A percentile compares a stretch with the other conserved stretches of the same genome.
phyloP scores from a whole-genome alignment of 2,329 filamentous ascomycete species.

The Colletotrichum sp. region DNA sequence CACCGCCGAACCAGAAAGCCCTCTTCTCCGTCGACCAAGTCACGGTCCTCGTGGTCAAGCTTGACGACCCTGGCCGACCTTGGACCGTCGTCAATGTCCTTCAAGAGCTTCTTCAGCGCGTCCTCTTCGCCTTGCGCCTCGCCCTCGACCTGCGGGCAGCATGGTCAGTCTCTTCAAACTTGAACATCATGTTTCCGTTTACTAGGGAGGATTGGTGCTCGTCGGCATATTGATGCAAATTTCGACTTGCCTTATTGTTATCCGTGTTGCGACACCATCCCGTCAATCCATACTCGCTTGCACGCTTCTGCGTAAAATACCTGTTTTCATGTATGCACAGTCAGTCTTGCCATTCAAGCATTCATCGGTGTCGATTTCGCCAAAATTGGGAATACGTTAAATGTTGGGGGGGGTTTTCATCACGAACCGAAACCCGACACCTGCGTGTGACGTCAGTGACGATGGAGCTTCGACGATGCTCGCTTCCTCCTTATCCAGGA shows the following conservation, averaged over 20 bases:
- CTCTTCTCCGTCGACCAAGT: constrained; percentile 69
- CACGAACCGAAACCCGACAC: constrained; percentile 60
- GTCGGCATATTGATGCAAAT: neutral
- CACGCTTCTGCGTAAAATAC: constrained; percentile 60
- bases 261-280: constrained; percentile 68
- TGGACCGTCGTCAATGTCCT: constrained; percentile 78
- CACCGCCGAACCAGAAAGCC: constrained; percentile 62
- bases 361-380: neutral
- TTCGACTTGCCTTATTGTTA: constrained; percentile 54
- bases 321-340: constrained; percentile 31
- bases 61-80: constrained; percentile 74
- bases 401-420: neutral
- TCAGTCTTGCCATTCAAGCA: neutral
- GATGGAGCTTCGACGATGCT: neutral
- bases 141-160: constrained; percentile 77
- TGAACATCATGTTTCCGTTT: neutral
- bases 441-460: constrained; percentile 40
- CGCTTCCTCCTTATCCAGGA: constrained; percentile 1
- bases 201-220: neutral
- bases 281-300: constrained; percentile 54
- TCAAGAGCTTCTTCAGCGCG: constrained; percentile 71
- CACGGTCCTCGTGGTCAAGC: constrained; percentile 72
- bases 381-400: neutral
- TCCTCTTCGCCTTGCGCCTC: constrained; percentile 81
- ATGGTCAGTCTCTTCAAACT: neutral